phyloP scores from a whole-genome alignment of 2,329 filamentous ascomycete species.

The Lasiodiplodia sp. region DNA sequence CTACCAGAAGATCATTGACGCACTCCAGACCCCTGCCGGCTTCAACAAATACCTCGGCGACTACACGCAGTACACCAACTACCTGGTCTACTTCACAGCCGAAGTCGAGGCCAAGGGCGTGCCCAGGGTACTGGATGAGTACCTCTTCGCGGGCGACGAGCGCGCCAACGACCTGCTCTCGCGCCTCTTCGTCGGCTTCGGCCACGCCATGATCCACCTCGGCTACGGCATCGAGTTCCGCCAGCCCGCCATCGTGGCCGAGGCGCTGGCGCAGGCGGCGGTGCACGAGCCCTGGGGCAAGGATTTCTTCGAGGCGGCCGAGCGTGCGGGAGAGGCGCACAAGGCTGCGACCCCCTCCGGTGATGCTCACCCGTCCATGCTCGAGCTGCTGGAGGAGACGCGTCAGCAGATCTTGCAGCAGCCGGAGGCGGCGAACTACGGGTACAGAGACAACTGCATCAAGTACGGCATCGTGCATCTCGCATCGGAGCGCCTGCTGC shows the following conservation, averaged over 20 bases:
- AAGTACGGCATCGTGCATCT: slow-evolving; percentile 71
- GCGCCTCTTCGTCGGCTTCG: slow-evolving; percentile 73
- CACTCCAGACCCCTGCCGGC: slow-evolving; percentile 63
- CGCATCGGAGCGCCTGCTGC: slow-evolving; percentile 66
- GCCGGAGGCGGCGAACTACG: slow-evolving; percentile 57
- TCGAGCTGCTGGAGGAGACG: slow-evolving; percentile 70
- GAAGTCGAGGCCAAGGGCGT: slow-evolving; percentile 73
- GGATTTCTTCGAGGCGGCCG: slow-evolving; percentile 61
- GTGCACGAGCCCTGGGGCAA: slow-evolving; percentile 68
- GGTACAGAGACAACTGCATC: slow-evolving; percentile 67
- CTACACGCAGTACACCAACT: slow-evolving; percentile 72
- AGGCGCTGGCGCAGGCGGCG: slow-evolving; percentile 78
- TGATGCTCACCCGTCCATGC: slow-evolving; percentile 39
- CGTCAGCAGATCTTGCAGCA: slow-evolving; percentile 62
- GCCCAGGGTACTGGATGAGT: slow-evolving; percentile 67
- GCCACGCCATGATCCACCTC: slow-evolving; percentile 85
- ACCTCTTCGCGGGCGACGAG: slow-evolving; percentile 72
- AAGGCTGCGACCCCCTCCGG: slow-evolving; percentile 38
- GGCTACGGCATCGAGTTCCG: slow-evolving; percentile 84
- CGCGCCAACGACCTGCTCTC: slow-evolving; percentile 72
- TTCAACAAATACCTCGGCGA: slow-evolving; percentile 70
- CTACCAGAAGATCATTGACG: slow-evolving; percentile 59
- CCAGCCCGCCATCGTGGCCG: slow-evolving; percentile 81
- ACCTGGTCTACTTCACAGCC: slow-evolving; percentile 75
- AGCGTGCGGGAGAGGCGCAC: slow-evolving; percentile 53